These are phyloP conservation scores for Naganishia kalamii DNA, from an alignment of 768 basidiomycete genomes.

Conservation along the genomic window DNA sequence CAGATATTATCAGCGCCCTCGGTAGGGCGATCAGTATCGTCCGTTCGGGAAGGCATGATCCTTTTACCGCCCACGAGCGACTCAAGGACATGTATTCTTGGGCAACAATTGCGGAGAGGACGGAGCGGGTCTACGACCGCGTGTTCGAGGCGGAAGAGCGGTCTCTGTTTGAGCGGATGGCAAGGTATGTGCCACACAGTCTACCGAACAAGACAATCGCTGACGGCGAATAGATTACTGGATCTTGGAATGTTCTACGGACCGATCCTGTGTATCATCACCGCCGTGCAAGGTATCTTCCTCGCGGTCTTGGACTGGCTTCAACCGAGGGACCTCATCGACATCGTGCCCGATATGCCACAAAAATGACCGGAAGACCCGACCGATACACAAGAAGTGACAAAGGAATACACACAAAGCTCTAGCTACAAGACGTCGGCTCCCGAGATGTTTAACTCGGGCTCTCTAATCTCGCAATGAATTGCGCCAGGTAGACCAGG, in stretches of 20 bases:
- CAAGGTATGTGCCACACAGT: conserved; percentile 54
- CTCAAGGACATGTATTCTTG: conserved; percentile 82
- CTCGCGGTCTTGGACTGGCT: conserved; percentile 77
- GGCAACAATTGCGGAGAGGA: conserved; percentile 68
- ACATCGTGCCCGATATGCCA: conserved; percentile 54
- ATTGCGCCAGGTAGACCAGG: conserved; percentile 62
- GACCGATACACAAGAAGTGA: not conserved
- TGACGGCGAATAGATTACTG: conserved; percentile 53
- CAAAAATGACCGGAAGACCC: not conserved
- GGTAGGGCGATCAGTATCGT: conserved; percentile 72
- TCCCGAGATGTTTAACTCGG: not conserved
- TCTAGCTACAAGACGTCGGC: not conserved
- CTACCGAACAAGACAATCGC: not conserved
- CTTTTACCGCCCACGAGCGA: conserved; percentile 64
- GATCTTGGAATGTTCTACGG: conserved; percentile 72
- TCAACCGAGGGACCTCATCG: conserved; percentile 68
- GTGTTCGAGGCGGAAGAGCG: conserved; percentile 60
- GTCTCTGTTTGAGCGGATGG: conserved; percentile 71
- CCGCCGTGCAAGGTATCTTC: conserved; percentile 83
- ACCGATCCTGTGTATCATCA: conserved; percentile 76
- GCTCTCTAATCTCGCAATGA: conserved; percentile 49
- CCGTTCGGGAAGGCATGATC: conserved; percentile 63
- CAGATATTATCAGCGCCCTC: conserved; percentile 79
- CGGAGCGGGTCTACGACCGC: conserved; percentile 71
- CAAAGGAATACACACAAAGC: no score